A percentile compares a stretch with the other conserved stretches of the same genome.
These are phyloP conservation scores for Auxenochlorella protothecoides DNA, from an alignment of 139 green algal genomes.

Conservation along the genomic window DNA sequence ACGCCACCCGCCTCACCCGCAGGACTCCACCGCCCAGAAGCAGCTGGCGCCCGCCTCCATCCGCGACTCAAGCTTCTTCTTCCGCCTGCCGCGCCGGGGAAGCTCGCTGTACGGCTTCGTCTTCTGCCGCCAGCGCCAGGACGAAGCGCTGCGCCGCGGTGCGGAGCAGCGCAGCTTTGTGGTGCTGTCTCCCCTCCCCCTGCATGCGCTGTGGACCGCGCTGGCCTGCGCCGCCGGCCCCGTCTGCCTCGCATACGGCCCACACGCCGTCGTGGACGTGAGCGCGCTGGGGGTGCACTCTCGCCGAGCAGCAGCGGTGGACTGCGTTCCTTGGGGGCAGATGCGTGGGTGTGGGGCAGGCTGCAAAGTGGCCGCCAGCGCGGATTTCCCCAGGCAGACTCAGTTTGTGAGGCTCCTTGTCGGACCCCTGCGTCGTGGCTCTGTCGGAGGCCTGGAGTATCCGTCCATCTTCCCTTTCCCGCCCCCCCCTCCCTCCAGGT, in stretches of 20 bases:
- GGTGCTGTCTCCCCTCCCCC: constrained; percentile 53
- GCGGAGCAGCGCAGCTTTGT: constrained; percentile 76
- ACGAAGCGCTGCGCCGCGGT: constrained; percentile 63
- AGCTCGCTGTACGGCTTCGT: constrained; percentile 25
- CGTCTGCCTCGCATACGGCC: constrained; percentile 48
- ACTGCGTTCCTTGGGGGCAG: too few species aligned
- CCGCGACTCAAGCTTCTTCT: constrained; percentile 60
- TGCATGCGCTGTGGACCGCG: constrained; percentile 37
- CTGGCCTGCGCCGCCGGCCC: constrained; percentile 49
- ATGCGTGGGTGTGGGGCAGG: too few species aligned
- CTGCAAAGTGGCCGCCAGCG: too few species aligned
- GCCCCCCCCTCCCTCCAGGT: constrained; percentile 18
- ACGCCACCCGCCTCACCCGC: not conserved
- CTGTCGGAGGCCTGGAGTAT: too few species aligned
- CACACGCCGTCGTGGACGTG: constrained; percentile 37
- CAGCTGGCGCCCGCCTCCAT: constrained; percentile 42
- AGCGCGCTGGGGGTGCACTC: not conserved
- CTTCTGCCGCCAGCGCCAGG: constrained; percentile 87
- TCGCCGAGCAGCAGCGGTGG: too few species aligned
- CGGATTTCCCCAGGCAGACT: too few species aligned
- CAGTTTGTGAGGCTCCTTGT: too few species aligned
- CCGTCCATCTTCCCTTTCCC: too few species aligned
- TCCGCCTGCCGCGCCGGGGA: constrained; percentile 33
- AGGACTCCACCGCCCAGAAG: constrained; percentile 55
- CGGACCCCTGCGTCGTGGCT: too few species aligned